phyloP scores from a whole-genome alignment of 2,329 filamentous ascomycete species.

The Xylariaceae sp. region DNA sequence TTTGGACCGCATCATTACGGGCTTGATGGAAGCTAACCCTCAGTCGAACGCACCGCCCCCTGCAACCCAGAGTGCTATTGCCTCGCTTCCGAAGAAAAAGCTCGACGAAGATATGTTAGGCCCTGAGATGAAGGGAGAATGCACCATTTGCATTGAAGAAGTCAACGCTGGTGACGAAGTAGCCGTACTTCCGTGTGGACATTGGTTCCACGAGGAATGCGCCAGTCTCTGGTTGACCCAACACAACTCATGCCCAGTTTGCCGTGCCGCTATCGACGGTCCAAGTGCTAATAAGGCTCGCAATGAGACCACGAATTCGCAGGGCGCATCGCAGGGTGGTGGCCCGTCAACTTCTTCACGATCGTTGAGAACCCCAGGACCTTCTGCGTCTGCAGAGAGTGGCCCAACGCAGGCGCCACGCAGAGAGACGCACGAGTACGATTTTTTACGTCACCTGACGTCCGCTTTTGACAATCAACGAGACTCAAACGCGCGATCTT shows the following conservation, averaged over 20 bases:
- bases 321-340: background rate
- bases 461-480: constrained; percentile 17
- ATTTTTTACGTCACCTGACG: constrained; percentile 21
- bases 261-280: constrained; percentile 54
- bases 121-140: constrained; percentile 66
- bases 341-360: constrained; percentile 20
- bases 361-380: constrained; percentile 10
- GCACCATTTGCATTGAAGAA: constrained; percentile 91
- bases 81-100: constrained; percentile 63
- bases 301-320: constrained; percentile 11
- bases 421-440: constrained; percentile 17
- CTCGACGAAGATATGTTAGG: constrained; percentile 66
- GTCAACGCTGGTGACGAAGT: constrained; percentile 69
- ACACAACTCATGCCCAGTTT: constrained; percentile 89
- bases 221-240: constrained; percentile 79
- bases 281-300: constrained; percentile 25
- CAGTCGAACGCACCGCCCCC: constrained; percentile 75
- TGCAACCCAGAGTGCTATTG: constrained; percentile 69
- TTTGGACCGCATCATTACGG: constrained; percentile 79
- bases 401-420: constrained; percentile 19
- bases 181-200: constrained; percentile 74
- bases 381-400: constrained; percentile 17
- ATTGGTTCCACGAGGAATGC: constrained; percentile 88
- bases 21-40: constrained; percentile 79
- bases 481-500: constrained; percentile 28